A percentile compares a stretch with the other conserved stretches of the same genome.
phyloP scores from a whole-genome alignment of 345 rosid species.

The Ailanthus altissimus region DNA sequence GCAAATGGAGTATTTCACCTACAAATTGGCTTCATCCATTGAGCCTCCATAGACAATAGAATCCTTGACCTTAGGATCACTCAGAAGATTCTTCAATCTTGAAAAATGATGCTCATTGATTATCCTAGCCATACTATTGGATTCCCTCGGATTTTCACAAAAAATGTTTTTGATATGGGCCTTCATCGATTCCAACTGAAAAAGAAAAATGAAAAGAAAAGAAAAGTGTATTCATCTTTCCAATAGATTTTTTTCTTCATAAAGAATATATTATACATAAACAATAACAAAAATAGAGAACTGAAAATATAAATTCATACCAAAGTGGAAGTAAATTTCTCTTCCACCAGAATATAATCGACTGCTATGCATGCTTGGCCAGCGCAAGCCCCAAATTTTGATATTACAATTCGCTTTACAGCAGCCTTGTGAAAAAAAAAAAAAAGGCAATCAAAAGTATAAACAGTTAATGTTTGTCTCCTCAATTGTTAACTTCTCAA shows the following conservation, averaged over 20 bases:
- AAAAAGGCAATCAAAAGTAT: too few species aligned
- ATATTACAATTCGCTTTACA: constrained; percentile 69
- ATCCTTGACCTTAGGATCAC: constrained; percentile 59
- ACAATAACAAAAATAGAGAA: too few species aligned
- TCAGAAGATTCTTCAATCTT: constrained; percentile 52
- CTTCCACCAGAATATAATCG: constrained; percentile 77
- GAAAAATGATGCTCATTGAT: constrained; percentile 50
- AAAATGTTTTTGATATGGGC: constrained; percentile 48
- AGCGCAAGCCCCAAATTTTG: constrained; percentile 67
- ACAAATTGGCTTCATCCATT: constrained; percentile 61
- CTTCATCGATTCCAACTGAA: constrained; percentile 66
- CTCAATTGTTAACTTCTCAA: too few species aligned
- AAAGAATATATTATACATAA: too few species aligned
- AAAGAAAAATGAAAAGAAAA: neutral
- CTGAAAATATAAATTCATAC: too few species aligned
- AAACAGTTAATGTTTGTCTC: too few species aligned
- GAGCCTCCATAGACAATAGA: constrained; percentile 75
- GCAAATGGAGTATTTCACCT: too few species aligned
- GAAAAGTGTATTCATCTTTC: neutral
- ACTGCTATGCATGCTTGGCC: constrained; percentile 84
- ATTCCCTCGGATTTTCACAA: constrained; percentile 57
- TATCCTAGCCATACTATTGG: constrained; percentile 56
- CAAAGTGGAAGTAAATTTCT: constrained; percentile 49
- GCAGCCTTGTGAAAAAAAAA: constrained; percentile 35
- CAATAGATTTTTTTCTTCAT: neutral